Base-by-base conservation (phyloP, 495 filamentous ascomycete species). In the Tuber umbilicatum region DNA sequence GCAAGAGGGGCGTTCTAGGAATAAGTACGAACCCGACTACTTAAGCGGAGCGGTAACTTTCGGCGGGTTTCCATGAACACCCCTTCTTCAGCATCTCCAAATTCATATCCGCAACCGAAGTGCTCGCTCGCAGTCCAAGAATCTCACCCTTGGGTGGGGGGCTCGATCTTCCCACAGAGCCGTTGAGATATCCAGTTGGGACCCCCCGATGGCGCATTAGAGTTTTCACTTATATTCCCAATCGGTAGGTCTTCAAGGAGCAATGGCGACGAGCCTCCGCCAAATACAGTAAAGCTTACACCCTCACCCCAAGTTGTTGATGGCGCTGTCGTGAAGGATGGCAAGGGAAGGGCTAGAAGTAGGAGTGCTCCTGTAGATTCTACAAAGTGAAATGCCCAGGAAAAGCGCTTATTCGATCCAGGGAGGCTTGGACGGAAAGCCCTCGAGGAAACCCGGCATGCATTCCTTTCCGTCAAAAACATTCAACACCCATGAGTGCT, bases 11-110 rank as follows among this genome's bases (percentile, higher is more conserved):
- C n/a, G n/a, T 43, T 76, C 78, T 31, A 72, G 74, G 35, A 42
- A 76, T 37, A 72, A 55, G 38, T 72, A 77, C 37, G 70, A 23
- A 17, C 73, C 64, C 21, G 72, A 78, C 16, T 43, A 78, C 67
- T 78, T 71, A 76, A 78, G 41, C 76, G 69, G 31, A 73, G 74
- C 7, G 41, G 67, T 17, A 69, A 50, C 2, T 70, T 60, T 14
- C 78, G 80, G 3, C 80, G 80, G 2, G 78, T 81, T 14, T 80
- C 78, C 21, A 81, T 81, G 75, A 78, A 74, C 39, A 71, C 80
- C 27, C 80, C 78, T 40, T 78, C 79, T 6, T 78, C 79, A 35
- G 72, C 64, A 31, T 67, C 79, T 27, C 69, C 43, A 70, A 60
- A 16, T 79, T 74, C 6, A 64, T 79, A 50, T 80, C 79, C n/a